Evolutionary conservation across 345 rosid genomes (phyloP).

Genomic region (Hypericum perforatum): DNA sequence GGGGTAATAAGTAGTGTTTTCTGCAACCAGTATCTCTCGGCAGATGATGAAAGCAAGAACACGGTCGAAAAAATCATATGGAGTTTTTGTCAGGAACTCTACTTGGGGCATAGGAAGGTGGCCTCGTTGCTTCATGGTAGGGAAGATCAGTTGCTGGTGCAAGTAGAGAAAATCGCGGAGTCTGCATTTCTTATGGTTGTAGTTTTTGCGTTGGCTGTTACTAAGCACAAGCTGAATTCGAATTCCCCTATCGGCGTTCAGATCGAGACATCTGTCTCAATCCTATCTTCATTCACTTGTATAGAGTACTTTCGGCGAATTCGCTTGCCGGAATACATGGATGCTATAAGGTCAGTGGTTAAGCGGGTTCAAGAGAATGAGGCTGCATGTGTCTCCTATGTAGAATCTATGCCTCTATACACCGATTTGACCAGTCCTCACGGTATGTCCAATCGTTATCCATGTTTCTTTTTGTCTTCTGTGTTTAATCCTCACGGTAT

Average conservation of each 20-base stretch:
- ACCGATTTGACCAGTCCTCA: constrained; percentile 49
- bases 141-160: constrained; percentile 42
- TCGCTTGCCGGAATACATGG: constrained; percentile 85
- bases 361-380: constrained; percentile 67
- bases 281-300: constrained; percentile 74
- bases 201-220: constrained; percentile 62
- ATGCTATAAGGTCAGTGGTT: constrained; percentile 63
- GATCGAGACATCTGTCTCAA: constrained; percentile 57
- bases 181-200: constrained; percentile 90
- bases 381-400: constrained; percentile 51
- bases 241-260: constrained; percentile 39
- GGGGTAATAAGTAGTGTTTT: constrained; percentile 27
- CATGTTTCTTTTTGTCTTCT: constrained; percentile 13
- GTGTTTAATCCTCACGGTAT: constrained; percentile 27
- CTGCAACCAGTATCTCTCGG: constrained; percentile 31
- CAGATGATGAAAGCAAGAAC: constrained; percentile 46
- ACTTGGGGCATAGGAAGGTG: constrained; percentile 54
- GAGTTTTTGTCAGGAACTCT: constrained; percentile 65
- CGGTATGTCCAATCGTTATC: constrained; percentile 32
- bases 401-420: constrained; percentile 74
- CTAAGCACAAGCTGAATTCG: constrained; percentile 49
- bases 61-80: constrained; percentile 63
- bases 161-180: constrained; percentile 76
- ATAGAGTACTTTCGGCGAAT: constrained; percentile 75
- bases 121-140: constrained; percentile 53